Percentiles rank a stretch among this genome's conserved stretches.
These are phyloP conservation scores for Cercis canadensis DNA, from an alignment of 306 rosid species.

Conservation along the genomic window DNA sequence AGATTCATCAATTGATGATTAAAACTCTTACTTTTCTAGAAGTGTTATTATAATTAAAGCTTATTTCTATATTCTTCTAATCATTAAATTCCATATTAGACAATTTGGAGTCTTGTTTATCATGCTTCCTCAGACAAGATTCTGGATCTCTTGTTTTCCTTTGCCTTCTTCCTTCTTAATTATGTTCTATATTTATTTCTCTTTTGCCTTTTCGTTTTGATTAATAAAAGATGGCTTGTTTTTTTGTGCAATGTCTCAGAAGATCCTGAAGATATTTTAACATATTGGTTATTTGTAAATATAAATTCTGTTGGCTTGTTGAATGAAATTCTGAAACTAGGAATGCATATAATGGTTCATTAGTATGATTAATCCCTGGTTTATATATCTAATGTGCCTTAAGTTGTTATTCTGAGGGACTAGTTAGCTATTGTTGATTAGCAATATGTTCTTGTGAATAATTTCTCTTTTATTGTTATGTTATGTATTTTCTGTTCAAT, in stretches of 20 bases:
- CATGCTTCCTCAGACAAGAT: background rate
- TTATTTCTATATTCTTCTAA: background rate
- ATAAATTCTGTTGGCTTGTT: background rate
- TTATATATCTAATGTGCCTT: conserved; percentile 18
- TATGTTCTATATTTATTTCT: background rate
- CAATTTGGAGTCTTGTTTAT: conserved; percentile 7
- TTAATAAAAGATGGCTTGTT: background rate
- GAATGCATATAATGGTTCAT: background rate
- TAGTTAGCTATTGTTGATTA: conserved; percentile 6
- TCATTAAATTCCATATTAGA: background rate
- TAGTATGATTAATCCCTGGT: background rate
- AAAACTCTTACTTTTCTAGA: background rate
- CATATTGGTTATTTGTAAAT: background rate
- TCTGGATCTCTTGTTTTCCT: background rate
- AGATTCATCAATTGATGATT: too few species aligned
- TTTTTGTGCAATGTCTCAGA: background rate
- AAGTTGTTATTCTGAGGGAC: conserved; percentile 4
- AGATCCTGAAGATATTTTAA: background rate
- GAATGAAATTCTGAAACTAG: background rate
- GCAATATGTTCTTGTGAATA: background rate
- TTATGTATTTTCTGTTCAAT: conserved; percentile 15
- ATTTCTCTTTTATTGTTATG: conserved; percentile 1
- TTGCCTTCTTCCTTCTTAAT: background rate
- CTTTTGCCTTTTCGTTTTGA: background rate
- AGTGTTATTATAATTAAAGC: background rate